These are phyloP conservation scores for Pythium periplocum DNA, from an alignment of 352 stramenopile species.

Conservation along the genomic window DNA sequence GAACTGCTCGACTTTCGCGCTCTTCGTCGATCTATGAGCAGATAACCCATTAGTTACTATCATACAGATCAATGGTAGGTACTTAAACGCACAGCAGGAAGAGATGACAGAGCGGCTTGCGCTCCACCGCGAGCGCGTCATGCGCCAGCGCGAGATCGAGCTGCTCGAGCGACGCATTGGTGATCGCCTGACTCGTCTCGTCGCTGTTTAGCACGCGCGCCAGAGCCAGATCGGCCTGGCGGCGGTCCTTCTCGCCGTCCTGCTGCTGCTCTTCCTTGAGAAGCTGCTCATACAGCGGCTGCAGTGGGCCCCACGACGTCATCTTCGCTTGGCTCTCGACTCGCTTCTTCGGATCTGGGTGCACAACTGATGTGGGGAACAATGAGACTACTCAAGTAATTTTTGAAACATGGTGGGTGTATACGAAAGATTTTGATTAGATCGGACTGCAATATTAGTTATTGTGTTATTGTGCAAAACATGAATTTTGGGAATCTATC, in stretches of 20 bases:
- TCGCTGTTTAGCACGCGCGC: slow-evolving; percentile 33
- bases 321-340: neutral
- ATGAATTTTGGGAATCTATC: neutral
- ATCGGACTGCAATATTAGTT: too few relatives aligned
- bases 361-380: too few relatives aligned
- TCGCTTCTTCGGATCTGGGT: too few relatives aligned
- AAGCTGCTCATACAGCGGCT: slow-evolving; percentile 40
- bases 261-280: slow-evolving; percentile 25
- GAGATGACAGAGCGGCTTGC: slow-evolving; percentile 40
- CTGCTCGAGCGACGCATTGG: slow-evolving; percentile 45
- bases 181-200: slow-evolving; percentile 40
- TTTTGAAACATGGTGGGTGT: too few relatives aligned
- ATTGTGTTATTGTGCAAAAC: too few relatives aligned
- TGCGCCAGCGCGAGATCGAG: slow-evolving; percentile 51
- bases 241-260: slow-evolving; percentile 36
- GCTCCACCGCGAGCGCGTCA: slow-evolving; percentile 42
- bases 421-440: too few relatives aligned
- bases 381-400: too few relatives aligned
- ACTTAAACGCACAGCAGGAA: slow-evolving; percentile 34
- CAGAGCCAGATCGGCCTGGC: slow-evolving; percentile 43
- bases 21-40: slow-evolving; percentile 37
- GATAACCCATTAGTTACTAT: neutral
- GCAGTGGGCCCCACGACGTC: slow-evolving; percentile 44
- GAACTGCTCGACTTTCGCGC: slow-evolving; percentile 47
- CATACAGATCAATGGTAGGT: too few relatives aligned